phyloP scores from a whole-genome alignment of 441 rosid species.

The Geranium incanum region DNA sequence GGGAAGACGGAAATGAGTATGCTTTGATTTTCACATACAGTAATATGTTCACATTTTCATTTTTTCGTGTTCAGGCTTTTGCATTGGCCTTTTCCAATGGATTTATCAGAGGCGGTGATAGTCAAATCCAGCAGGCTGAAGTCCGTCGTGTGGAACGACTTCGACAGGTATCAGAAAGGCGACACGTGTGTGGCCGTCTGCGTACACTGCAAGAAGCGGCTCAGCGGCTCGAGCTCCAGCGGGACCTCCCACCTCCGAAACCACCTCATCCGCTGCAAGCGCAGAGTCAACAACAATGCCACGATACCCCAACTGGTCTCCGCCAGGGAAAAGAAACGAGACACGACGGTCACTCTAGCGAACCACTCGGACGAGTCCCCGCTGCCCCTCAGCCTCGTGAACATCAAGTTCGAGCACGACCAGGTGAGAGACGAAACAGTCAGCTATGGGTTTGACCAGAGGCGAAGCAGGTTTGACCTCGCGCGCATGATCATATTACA shows the following conservation, averaged over 20 bases:
- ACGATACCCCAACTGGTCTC: conserved; percentile 20
- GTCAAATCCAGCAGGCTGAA: conserved; percentile 56
- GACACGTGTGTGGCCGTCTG: conserved; percentile 57
- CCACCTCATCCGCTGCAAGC: conserved; percentile 62
- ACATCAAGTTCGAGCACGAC: conserved; percentile 41
- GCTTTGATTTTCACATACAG: too few species aligned
- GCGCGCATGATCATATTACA: conserved; percentile 64
- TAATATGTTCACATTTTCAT: neutral
- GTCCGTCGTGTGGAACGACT: conserved; percentile 77
- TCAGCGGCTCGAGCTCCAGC: conserved; percentile 67
- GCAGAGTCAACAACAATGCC: too few species aligned
- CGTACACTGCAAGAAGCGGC: conserved; percentile 60
- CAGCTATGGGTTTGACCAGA: conserved; percentile 36
- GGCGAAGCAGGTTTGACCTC: conserved; percentile 58
- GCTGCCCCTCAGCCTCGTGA: conserved; percentile 28
- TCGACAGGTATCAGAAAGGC: conserved; percentile 58
- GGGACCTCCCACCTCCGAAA: conserved; percentile 74
- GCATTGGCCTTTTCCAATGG: conserved; percentile 33
- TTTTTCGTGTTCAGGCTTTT: conserved; percentile 16
- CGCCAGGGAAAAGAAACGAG: conserved; percentile 40
- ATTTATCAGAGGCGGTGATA: conserved; percentile 57
- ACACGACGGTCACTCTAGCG: too few species aligned
- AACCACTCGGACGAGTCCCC: conserved; percentile 26
- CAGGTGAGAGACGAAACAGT: conserved; percentile 31
- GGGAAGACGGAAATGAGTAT: too few species aligned